These are phyloP conservation scores for Linum usitatissimum DNA, from an alignment of 345 rosid genomes.

Conservation along the genomic window DNA sequence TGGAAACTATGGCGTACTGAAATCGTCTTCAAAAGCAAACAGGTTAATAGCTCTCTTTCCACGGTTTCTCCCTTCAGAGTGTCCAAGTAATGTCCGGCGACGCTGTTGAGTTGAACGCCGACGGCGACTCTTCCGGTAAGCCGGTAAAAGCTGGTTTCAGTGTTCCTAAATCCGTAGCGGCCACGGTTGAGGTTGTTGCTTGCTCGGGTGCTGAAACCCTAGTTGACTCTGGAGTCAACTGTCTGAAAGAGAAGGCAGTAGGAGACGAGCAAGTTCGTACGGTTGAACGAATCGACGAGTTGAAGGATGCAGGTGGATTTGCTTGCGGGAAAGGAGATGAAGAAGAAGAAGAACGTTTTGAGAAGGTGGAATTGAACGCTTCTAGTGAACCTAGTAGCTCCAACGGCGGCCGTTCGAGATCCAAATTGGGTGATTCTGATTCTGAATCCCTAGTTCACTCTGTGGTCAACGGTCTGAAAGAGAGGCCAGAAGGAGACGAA, in stretches of 20 bases:
- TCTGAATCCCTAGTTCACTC: conserved; percentile 1
- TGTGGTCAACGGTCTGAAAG: background rate
- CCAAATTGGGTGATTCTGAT: conserved; percentile 17
- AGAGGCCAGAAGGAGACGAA: background rate
- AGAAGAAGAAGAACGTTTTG: background rate
- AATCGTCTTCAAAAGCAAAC: too few relatives aligned
- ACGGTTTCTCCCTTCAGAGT: background rate
- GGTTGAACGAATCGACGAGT: background rate
- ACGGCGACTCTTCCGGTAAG: background rate
- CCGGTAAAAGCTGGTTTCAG: background rate
- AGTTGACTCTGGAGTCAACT: background rate
- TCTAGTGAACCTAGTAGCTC: background rate
- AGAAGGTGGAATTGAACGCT: background rate
- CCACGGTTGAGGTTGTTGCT: background rate
- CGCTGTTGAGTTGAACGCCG: conserved; percentile 2
- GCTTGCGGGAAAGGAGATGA: too few relatives aligned
- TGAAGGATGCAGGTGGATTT: background rate
- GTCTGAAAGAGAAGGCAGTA: background rate
- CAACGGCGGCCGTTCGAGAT: conserved; percentile 5
- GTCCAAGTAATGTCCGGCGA: background rate
- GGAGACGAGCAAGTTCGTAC: background rate
- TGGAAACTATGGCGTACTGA: too few relatives aligned
- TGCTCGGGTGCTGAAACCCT: conserved; percentile 3
- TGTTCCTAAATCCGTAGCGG: background rate
- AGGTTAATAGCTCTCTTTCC: too few relatives aligned